A percentile compares a stretch with the other conserved stretches of the same genome.
Evolutionary conservation across 148 eudicot genomes (phyloP).

Genomic region (Vaccinium macrocarpon): DNA sequence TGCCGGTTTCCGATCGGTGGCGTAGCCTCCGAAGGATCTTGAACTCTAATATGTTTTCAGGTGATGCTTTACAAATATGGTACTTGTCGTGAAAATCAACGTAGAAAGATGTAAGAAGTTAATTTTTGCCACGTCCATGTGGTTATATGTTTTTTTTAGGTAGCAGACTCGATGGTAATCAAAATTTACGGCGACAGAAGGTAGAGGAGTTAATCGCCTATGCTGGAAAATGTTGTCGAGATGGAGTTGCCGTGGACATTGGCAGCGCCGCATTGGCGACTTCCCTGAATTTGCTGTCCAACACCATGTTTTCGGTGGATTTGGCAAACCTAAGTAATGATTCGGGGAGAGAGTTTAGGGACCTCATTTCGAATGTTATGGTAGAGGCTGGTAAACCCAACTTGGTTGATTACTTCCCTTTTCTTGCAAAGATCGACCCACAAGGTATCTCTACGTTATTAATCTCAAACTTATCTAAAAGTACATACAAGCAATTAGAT

Average conservation of each 20-base stretch:
- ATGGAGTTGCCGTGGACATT: slow-evolving; percentile 9
- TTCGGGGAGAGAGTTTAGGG: neutral
- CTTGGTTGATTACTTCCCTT: slow-evolving; percentile 21
- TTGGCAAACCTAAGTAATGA: slow-evolving; percentile 5
- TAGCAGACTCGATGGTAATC: neutral
- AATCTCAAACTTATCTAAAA: neutral
- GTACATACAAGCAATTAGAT: neutral
- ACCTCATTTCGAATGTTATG: neutral
- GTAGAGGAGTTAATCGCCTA: slow-evolving; percentile 5
- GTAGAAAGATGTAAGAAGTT: too few relatives aligned
- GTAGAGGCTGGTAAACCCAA: slow-evolving; percentile 16
- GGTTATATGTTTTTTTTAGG: neutral
- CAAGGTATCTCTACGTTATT: neutral
- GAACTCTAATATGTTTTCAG: neutral
- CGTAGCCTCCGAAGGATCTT: neutral
- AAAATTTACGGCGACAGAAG: neutral
- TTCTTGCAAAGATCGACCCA: slow-evolving; percentile 21
- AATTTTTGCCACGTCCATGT: too few relatives aligned
- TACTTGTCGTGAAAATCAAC: too few relatives aligned
- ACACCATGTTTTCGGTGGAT: slow-evolving; percentile 8
- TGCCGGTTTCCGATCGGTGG: neutral
- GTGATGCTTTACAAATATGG: neutral
- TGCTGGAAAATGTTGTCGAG: neutral
- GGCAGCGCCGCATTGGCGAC: slow-evolving; percentile 2
- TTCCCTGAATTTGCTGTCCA: slow-evolving; percentile 12